Base-by-base conservation (phyloP, 148 eudicot genomes). In the Rhododendron mucronatum region DNA sequence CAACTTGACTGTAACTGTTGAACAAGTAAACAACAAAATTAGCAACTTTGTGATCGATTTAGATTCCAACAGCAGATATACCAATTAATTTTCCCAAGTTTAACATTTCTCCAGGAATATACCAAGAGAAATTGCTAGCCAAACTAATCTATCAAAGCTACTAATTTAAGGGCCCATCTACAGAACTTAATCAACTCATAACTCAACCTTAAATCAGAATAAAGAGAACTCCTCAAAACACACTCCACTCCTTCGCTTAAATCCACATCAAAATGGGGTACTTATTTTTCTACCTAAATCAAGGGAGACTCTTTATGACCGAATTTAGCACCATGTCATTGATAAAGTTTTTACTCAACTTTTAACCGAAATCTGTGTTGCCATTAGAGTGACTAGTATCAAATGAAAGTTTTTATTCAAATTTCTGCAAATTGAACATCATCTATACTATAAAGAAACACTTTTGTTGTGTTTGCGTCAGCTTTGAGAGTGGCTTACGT, bases 1-100 rank as follows among this genome's bases (percentile, higher is more conserved):
- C 88, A 88, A 47, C 67, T 79, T 85, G 91, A 80, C 88, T 89
- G 83, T 89, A 91, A 41, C 94, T 92, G 90, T 81, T 55, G 81
- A 11, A 86, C 39, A 15, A 82, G 41, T 21, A 53, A 81, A 23
- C 10, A 37, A 23, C 48, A 73, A n/a, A 71, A 21, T n/a, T 48
- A 35, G 45, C 33, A 59, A 82, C 63, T 57, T 47, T 39, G 8
- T 26, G 45, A 26, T 15, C 23, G 9, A 16, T 12, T 28, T 35
- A 26, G 37, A 55, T 20, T 5, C 35, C 30, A 9, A 28, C 15
- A 8, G 7, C 7, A 13, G 23, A 33, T 33, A 12, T 26, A 7
- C 15, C 39, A 6, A 23, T 78, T 78, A 23, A 0, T 74, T 80
- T 26, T 39, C 20, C 39, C 41, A 26, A n/a, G n/a, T 21, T 21